phyloP scores from a whole-genome alignment of 208 protist genomes.

The Leptomonas pyrrhocoris region DNA sequence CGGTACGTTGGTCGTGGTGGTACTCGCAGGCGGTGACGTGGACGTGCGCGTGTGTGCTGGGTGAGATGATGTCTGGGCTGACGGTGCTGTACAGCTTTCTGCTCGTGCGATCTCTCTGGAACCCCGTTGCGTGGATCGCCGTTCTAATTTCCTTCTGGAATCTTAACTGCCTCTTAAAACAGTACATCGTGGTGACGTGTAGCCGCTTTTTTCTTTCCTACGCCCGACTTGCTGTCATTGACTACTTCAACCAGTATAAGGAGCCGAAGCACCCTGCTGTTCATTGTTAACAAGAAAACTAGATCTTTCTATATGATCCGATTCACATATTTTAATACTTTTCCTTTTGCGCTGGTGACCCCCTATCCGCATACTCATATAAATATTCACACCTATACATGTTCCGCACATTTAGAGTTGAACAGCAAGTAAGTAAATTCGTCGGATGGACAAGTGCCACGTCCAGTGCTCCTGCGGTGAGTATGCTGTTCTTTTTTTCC shows the following conservation, averaged over 20 bases:
- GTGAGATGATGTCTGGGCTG: constrained; percentile 34
- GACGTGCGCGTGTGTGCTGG: constrained; percentile 38
- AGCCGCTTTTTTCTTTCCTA: constrained; percentile 35
- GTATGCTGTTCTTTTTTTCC: no score
- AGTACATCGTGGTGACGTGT: constrained; percentile 44
- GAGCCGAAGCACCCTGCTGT: constrained; percentile 4
- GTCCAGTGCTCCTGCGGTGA: no score
- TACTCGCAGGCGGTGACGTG: constrained; percentile 54
- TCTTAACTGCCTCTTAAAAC: constrained; percentile 46
- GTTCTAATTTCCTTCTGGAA: constrained; percentile 44
- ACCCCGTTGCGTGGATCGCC: constrained; percentile 51
- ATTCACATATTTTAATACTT: no score
- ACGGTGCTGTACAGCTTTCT: constrained; percentile 42
- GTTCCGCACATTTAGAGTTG: no score
- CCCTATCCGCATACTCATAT: no score
- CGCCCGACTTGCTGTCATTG: constrained; percentile 34
- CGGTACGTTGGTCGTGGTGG: constrained; percentile 41
- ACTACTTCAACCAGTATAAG: constrained; percentile 50
- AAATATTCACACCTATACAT: no score
- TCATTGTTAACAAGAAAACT: neutral
- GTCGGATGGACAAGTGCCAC: no score
- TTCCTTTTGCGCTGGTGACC: no score
- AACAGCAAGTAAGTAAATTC: no score
- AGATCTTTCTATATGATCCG: no score
- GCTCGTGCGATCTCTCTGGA: constrained; percentile 30